Base-by-base conservation (phyloP, 2,329 filamentous ascomycete genomes). In the Colletotrichum sp. region DNA sequence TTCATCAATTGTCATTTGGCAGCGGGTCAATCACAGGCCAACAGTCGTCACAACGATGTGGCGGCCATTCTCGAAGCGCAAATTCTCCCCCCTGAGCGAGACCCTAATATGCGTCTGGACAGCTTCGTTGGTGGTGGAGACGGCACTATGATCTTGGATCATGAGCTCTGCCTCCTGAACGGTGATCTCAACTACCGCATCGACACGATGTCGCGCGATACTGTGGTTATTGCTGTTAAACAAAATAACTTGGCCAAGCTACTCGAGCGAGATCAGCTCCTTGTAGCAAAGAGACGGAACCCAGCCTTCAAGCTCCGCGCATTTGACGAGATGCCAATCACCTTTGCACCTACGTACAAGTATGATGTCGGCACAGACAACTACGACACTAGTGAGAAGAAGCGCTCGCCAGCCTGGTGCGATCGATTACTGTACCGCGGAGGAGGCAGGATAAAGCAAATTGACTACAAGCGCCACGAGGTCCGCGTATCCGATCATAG, bases 101-200 rank as follows among this genome's bases (percentile, higher is more conserved):
- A 96, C 78, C 86, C 92, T 1, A 89, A 87, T 6, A 88, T 91
- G 6, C 91, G 95, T 8, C 89, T 94, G 48, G 95, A 98, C 83
- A 94, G 92, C 77, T 99, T 94, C 81, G 91, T 96, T 8, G 95
- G 95, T 30, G 97, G 97, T n/a, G 97, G 97, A 60, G 97, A 99
- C 82, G 97, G 97, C 8, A 93, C 93, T 55, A 96, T 98, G 93
- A 95, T 99, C 74, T 89, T 98, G 74, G 97, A 99, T 81, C 97
- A 99, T 82, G 97, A 99, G 85, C 94, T 99, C n/a, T 98, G 96
- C 83, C 92, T 99, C 64, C 86, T 98, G 56, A 98, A 98, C 80
- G 97, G 97, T 32, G 97, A 99, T 83, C 89, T 99, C 66, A 99
- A 99, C 85, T 99, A 99, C 84, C 96, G 97, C 77, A 98, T 99